Evolutionary conservation across 257 asterid species (phyloP).

Genomic region (Cynanchum wilfordii): DNA sequence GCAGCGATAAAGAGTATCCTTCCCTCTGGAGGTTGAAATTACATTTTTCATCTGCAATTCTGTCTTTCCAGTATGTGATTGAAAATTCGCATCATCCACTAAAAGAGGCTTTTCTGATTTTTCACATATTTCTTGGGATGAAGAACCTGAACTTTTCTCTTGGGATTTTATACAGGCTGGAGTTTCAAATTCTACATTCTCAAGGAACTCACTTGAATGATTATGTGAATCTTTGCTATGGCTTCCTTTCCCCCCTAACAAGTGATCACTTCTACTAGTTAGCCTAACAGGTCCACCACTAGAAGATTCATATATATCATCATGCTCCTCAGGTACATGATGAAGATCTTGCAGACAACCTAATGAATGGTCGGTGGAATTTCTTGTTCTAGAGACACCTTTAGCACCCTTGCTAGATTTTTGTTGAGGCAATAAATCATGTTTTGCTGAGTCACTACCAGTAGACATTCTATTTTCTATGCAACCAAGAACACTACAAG

Average conservation of each 20-base stretch:
- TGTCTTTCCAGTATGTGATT: constrained; percentile 20
- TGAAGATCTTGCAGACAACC: constrained; percentile 25
- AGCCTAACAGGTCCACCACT: constrained; percentile 26
- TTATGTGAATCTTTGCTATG: constrained; percentile 22
- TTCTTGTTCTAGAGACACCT: constrained; percentile 27
- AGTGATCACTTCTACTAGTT: constrained; percentile 21
- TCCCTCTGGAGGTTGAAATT: constrained; percentile 23
- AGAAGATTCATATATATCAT: constrained; percentile 26
- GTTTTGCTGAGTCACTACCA: constrained; percentile 27
- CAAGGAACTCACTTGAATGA: constrained; percentile 20
- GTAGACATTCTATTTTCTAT: constrained; percentile 24
- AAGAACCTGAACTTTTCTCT: constrained; percentile 24
- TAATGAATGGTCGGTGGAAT: constrained; percentile 21
- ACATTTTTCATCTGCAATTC: constrained; percentile 26
- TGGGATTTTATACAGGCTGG: constrained; percentile 21
- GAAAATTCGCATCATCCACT: constrained; percentile 20
- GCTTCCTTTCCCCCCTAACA: constrained; percentile 22
- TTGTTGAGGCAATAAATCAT: constrained; percentile 22
- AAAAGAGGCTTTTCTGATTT: constrained; percentile 21
- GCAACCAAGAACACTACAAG: constrained; percentile 17
- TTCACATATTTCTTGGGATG: constrained; percentile 23
- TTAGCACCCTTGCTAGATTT: constrained; percentile 9
- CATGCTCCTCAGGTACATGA: constrained; percentile 24
- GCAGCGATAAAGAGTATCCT: constrained; percentile 12
- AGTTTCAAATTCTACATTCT: constrained; percentile 16